Evolutionary conservation across 2,329 filamentous ascomycete species (phyloP), one percentile per base, ranked within the genome.

Genomic region (Parastagonospora avenae): DNA sequence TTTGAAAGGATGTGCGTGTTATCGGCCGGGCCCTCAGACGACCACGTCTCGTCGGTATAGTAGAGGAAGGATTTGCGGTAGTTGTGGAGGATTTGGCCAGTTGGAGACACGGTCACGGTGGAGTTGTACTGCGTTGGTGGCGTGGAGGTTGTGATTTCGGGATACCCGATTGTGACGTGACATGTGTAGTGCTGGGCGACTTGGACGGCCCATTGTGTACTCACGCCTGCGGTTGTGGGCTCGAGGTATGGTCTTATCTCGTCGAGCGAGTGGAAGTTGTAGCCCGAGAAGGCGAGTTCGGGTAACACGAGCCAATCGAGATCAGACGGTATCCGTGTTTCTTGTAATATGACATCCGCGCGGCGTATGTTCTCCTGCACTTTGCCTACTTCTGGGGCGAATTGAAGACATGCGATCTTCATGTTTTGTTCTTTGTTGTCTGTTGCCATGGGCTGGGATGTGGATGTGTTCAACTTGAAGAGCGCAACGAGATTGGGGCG

Each of bases 281-380:
- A 94, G 28, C 90, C 88, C 85, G 85, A 82, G 66, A 93, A 91
- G 1, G 90, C 88, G 70, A 93, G 76, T 67, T 93, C 90, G 0
- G 90, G 89, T 0, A 93, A 75, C 0, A 93, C 84, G 0, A 94
- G 77, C 28, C 92, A 79, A 65, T 91, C 88, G 1, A 92, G 67
- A 74, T 68, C 66, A 30, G 50, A 35, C 1, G 67, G 70, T 14
- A 70, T 59, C 12, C 48, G 52, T 79, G 82, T 80, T 24, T 67
- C 77, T 14, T 74, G 78, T 9, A 93, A 74, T 4, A 92, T 79
- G 0, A 79, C 73, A 57, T 92, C 85, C 54, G 89, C 89, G 14
- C 81, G 81, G 56, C 81, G 82, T 39, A 92, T 78, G 59, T 93
- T 93, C 54, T 88, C 83, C 62, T 89, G 76, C 30, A 90, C 75